These are phyloP conservation scores for Zychaea mexicana DNA, from an alignment of 371 early-diverging fungal genomes.

Conservation along the genomic window DNA sequence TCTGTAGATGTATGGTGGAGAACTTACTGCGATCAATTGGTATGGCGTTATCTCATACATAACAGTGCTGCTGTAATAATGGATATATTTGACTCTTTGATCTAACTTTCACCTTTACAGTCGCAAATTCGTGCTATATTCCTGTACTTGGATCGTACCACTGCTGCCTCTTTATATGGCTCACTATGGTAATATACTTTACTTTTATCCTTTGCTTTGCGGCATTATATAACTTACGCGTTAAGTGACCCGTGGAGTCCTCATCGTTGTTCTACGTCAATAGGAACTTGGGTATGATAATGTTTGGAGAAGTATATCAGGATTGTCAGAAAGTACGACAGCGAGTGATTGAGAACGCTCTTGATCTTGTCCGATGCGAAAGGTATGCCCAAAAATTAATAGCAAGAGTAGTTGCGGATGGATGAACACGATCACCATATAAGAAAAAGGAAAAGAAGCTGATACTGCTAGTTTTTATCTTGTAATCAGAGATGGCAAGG, in stretches of 20 bases:
- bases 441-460: background rate
- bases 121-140: slow-evolving; percentile 83
- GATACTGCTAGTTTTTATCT: background rate
- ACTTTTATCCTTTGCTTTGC: background rate
- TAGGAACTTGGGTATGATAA: slow-evolving; percentile 77
- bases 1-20: slow-evolving; percentile 65
- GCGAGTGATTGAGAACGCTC: slow-evolving; percentile 53
- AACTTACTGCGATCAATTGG: slow-evolving; percentile 72
- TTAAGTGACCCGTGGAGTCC: no score
- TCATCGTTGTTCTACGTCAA: background rate
- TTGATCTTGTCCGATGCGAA: slow-evolving; percentile 61
- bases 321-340: slow-evolving; percentile 48
- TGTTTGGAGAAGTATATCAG: slow-evolving; percentile 69
- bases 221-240: background rate
- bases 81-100: background rate
- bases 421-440: background rate
- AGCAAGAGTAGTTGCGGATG: no score
- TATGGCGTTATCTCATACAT: no score
- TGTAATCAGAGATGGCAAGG: slow-evolving; percentile 49
- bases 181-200: slow-evolving; percentile 63
- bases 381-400: slow-evolving; percentile 31
- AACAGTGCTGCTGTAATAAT: no score
- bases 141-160: slow-evolving; percentile 90
- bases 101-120: slow-evolving; percentile 25
- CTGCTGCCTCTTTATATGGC: slow-evolving; percentile 70